Base-by-base conservation (phyloP, 116 monocot species). In the Cymodocea nodosa region DNA sequence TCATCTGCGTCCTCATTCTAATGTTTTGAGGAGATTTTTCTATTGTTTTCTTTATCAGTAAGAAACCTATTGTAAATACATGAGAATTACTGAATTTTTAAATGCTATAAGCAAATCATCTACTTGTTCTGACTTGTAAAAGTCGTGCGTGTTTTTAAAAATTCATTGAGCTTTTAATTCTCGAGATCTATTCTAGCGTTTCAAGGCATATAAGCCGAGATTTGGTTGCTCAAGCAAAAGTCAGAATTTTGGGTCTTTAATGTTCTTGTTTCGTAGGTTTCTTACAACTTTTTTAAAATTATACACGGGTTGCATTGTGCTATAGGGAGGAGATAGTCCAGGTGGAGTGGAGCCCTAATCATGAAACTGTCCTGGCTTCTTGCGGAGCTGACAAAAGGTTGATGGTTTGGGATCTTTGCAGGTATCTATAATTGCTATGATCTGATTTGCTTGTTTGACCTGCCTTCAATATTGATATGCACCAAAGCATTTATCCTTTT, bases 321-420 rank as follows among this genome's bases (percentile, higher is more conserved):
- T 30, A n/a, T 66, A 97, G 91, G 19, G 85, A 70, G 16, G 72
- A 84, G 62, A 87, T 82, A 14, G 62, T 85, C 78, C 97, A 97
- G 71, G 86, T 97, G 67, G 97, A 91, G 62, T 97, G 97, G 97
- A 97, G 82, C 66, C 97, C 97, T 58, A 79, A 85, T 14, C 76
- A 81, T 69, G 97, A 88, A 77, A 97, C 85, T 50, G 57, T 97
- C 55, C 74, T 97, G 57, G 91, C 97, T 56, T 97, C 97, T 34
- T 82, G 86, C 77, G 75, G 82, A 62, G 90, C 67, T 49, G 97
- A 97, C 74, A 85, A 75, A 65, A 83, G 81, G 68, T 17, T 97
- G 70, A 97, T 88, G 80, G 59, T 97, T 64, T 97, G 97, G 97
- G 97, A 91, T 70, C 82, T 97, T 59, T 67, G 9, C 76, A 88